Percentiles rank a stretch among this genome's conserved stretches.
Conservation (phyloP, 352 stramenopile genomes). For the Pythium oligandrum region DNA sequence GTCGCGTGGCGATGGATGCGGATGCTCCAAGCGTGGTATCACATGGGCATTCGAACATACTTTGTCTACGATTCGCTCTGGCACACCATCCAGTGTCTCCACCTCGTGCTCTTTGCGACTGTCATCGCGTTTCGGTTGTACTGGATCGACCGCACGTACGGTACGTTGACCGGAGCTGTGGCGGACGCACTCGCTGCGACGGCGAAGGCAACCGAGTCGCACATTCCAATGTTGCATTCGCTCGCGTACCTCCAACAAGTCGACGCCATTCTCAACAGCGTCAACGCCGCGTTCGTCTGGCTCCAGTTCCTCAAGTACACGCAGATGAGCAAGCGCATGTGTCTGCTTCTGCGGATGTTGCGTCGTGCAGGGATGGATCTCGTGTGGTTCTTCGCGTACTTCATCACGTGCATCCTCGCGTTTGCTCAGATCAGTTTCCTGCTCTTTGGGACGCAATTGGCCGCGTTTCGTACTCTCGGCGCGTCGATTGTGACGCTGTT, state of each 20-base stretch:
- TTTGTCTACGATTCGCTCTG: constrained; percentile 29
- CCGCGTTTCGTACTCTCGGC: constrained; percentile 50
- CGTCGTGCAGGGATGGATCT: constrained; percentile 46
- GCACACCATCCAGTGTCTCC: constrained; percentile 31
- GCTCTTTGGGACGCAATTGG: constrained; percentile 50
- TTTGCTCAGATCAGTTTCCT: constrained; percentile 67
- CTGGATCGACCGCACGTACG: constrained; percentile 48
- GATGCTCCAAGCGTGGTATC: constrained; percentile 30
- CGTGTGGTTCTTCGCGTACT: constrained; percentile 52
- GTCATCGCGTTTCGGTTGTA: constrained; percentile 54
- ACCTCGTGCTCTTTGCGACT: constrained; percentile 39
- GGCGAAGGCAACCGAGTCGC: constrained; percentile 8
- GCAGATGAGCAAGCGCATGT: constrained; percentile 60
- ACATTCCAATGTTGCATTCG: constrained; percentile 35
- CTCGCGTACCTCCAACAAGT: constrained; percentile 31
- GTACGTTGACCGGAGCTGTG: constrained; percentile 38
- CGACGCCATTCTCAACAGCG: constrained; percentile 35
- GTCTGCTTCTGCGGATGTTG: constrained; percentile 46
- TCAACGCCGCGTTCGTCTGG: constrained; percentile 55
- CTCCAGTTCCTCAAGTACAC: constrained; percentile 67
- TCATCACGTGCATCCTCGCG: constrained; percentile 49
- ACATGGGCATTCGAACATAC: constrained; percentile 20
- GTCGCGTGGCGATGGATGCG: constrained; percentile 34
- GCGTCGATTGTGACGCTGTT: constrained; percentile 48
- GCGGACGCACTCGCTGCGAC: constrained; percentile 7